Evolutionary conservation across 164 flowering plant genomes (phyloP).

Genomic region (Nelumbo lutea): DNA sequence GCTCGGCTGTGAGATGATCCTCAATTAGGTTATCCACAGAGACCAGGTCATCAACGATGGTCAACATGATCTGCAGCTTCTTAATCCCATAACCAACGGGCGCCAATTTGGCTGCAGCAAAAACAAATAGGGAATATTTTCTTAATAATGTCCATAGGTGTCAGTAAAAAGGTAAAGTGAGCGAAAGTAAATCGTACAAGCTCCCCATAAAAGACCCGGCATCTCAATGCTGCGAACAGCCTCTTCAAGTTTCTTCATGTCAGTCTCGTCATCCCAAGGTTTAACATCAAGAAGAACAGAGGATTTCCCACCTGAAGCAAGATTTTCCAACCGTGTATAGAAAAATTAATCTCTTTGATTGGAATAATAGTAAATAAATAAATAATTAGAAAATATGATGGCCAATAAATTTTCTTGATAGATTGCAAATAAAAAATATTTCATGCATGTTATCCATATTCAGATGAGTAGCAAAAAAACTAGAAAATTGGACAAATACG

Average conservation of each 20-base stretch:
- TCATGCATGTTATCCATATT: too few relatives aligned
- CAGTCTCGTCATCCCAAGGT: constrained; percentile 99
- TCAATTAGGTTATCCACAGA: constrained; percentile 82
- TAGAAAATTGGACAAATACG: background rate
- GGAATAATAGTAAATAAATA: background rate
- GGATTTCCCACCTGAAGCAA: constrained; percentile 77
- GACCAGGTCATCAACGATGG: constrained; percentile 88
- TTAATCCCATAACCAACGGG: constrained; percentile 96
- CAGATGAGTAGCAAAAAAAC: too few relatives aligned
- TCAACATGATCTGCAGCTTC: constrained; percentile 85
- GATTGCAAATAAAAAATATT: too few relatives aligned
- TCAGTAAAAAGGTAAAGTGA: background rate
- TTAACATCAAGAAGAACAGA: constrained; percentile 91
- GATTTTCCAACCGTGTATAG: background rate
- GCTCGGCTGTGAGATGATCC: constrained; percentile 72
- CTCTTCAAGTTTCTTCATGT: constrained; percentile 96
- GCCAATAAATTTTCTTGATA: too few relatives aligned
- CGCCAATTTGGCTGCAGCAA: constrained; percentile 66
- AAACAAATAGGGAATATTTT: background rate
- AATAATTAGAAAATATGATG: too few relatives aligned
- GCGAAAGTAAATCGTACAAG: constrained; percentile 24
- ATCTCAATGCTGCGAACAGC: constrained; percentile 66
- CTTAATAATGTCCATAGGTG: background rate
- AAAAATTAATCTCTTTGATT: background rate
- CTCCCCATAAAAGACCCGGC: constrained; percentile 78